phyloP scores from a whole-genome alignment of 495 filamentous ascomycete species.

The Staphylotrichum tortipilum region DNA sequence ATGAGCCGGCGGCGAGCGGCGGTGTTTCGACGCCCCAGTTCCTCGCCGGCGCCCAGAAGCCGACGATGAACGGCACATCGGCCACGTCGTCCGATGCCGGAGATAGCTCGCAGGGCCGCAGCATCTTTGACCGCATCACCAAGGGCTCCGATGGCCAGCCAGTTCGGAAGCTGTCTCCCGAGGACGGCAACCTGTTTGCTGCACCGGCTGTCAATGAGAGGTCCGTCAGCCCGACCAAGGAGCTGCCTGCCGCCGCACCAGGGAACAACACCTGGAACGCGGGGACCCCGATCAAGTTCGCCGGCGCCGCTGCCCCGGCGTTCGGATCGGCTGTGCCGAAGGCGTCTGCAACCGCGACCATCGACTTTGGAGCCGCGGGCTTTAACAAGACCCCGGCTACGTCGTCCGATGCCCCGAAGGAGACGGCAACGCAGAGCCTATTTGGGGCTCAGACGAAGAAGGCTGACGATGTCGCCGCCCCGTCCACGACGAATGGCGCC shows the following conservation, averaged over 20 bases:
- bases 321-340: slow-evolving; percentile 26
- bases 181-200: slow-evolving; percentile 21
- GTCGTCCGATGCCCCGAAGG: slow-evolving; percentile 12
- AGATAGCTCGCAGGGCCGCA: slow-evolving; percentile 36
- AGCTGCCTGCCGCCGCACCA: slow-evolving; percentile 24
- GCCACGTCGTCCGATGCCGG: slow-evolving; percentile 29
- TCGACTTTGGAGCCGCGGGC: slow-evolving; percentile 17
- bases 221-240: slow-evolving; percentile 27
- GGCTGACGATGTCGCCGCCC: slow-evolving; percentile 15
- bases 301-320: slow-evolving; percentile 20
- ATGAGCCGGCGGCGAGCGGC: slow-evolving; percentile 26
- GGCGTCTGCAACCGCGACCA: slow-evolving; percentile 17
- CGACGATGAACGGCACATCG: slow-evolving; percentile 16
- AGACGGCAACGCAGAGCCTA: slow-evolving; percentile 9
- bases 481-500: slow-evolving; percentile 10
- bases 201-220: slow-evolving; percentile 25
- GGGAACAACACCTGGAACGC: slow-evolving; percentile 43
- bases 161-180: slow-evolving; percentile 26
- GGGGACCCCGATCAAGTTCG: slow-evolving; percentile 32
- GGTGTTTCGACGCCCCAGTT: slow-evolving; percentile 30
- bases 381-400: slow-evolving; percentile 13
- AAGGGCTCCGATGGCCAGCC: slow-evolving; percentile 41
- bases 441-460: slow-evolving; percentile 16
- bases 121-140: slow-evolving; percentile 52
- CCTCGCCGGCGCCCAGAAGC: slow-evolving; percentile 3